Base-by-base conservation (phyloP, 305 asterid genomes). In the Fraxinus latifolia region DNA sequence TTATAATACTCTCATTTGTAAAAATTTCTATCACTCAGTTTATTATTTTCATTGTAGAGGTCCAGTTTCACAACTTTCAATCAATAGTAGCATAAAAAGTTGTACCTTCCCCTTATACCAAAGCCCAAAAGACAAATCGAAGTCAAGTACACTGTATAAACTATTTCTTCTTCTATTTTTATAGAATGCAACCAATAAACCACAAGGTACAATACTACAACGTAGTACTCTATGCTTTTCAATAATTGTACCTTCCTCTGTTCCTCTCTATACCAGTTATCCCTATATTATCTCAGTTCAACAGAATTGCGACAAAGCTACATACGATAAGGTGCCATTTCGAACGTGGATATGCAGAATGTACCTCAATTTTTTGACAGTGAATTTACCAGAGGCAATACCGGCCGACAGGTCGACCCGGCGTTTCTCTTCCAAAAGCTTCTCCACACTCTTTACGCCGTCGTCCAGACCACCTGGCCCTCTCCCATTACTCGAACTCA, bases 391-490 rank as follows among this genome's bases (percentile, higher is more conserved):
- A 71, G 97, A 91, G 77, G 97, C 95, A 70, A 95, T 95, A 23
- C 99, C 95, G 81, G 96, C 92, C 80, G 98, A 93, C 82, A 95
- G 91, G 83, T 93, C 93, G 62, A 93, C 96, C 65, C 94, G 87
- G 34, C 93, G 89, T 85, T 91, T 94, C 88, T 89, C 92, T 77
- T 92, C 89, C 72, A 86, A 81, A 79, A 88, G 85, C 88, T 82
- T 90, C 77, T 93, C 95, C 87, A 86, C 95, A 8, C 82, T 89
- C 88, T 92, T 90, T 4, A 87, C 89, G 25, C 88, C 82, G 33
- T 92, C 90, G 21, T 88, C 92, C 55, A 80, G 74, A 78, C 55
- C 62, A 44, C 23, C 50, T 6, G 87, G 83, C 65, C 81, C 89
- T 77, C 84, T 89, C 77, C 94, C 97, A 82, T 89, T 90, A 71